Evolutionary conservation across 768 basidiomycete species (phyloP).

Genomic region (Amanita thiersii): DNA sequence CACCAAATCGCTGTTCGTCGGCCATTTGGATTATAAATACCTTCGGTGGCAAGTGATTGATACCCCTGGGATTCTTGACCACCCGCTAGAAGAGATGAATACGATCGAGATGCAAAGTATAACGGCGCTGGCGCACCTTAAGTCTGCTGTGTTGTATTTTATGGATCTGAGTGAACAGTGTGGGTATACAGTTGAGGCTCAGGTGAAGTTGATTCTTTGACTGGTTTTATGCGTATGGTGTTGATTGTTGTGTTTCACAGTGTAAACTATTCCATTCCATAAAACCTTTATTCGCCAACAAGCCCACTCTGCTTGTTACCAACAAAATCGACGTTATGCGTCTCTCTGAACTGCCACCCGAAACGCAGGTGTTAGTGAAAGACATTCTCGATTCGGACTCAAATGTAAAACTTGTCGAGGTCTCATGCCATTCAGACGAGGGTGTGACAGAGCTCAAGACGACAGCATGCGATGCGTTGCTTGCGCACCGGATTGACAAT

Average conservation of each 20-base stretch:
- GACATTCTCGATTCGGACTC: constrained; percentile 72
- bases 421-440: constrained; percentile 94
- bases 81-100: constrained; percentile 99
- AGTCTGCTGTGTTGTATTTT: constrained; percentile 92
- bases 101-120: constrained; percentile 99
- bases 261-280: constrained; percentile 99
- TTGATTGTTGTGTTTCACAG: constrained; percentile 26
- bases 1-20: constrained; percentile 96
- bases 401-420: constrained; percentile 67
- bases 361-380: constrained; percentile 73
- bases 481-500: constrained; percentile 88
- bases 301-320: constrained; percentile 90
- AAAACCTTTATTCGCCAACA: constrained; percentile 92
- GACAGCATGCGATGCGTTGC: constrained; percentile 89
- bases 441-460: constrained; percentile 97
- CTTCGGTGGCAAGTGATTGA: constrained; percentile 99
- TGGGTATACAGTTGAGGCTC: constrained; percentile 94
- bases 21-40: constrained; percentile 98
- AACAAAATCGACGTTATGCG: constrained; percentile 97
- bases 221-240: constrained; percentile 3
- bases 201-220: constrained; percentile 36
- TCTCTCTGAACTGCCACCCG: constrained; percentile 73
- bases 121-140: constrained; percentile 93
- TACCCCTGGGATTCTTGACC: constrained; percentile 96
- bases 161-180: constrained; percentile 99